These are phyloP conservation scores for Zasmidium citrigriseum DNA, from an alignment of 2,329 filamentous ascomycete species.

Conservation along the genomic window DNA sequence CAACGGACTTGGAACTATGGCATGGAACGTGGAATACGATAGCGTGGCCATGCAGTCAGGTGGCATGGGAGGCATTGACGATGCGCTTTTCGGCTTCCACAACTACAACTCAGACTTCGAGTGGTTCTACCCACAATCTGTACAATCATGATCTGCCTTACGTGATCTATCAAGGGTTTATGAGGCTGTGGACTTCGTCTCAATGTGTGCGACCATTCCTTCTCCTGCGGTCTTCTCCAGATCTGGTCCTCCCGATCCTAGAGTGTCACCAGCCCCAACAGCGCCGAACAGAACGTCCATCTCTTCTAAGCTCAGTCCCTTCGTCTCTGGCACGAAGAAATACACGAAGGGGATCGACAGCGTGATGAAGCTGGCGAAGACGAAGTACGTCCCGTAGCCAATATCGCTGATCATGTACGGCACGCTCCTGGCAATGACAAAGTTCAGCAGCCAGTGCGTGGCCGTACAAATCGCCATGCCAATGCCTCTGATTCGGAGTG, in stretches of 20 bases:
- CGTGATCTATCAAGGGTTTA: no score
- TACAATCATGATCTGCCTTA: neutral
- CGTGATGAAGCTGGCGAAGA: constrained; percentile 43
- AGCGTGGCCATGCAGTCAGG: neutral
- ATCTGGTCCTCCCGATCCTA: neutral
- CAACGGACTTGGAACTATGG: neutral
- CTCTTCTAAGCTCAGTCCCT: constrained; percentile 25
- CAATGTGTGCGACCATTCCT: neutral
- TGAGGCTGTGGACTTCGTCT: no score
- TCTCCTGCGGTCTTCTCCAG: neutral
- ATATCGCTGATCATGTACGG: constrained; percentile 46
- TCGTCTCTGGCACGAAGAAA: constrained; percentile 47
- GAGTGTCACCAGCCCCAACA: neutral
- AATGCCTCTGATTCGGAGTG: constrained; percentile 37
- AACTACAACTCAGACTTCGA: neutral
- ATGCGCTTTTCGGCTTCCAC: neutral
- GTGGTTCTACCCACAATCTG: neutral
- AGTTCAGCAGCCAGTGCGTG: constrained; percentile 48
- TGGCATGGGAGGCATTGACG: neutral
- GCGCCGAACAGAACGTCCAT: constrained; percentile 7
- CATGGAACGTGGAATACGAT: neutral
- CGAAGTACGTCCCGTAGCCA: constrained; percentile 44
- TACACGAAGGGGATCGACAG: constrained; percentile 45
- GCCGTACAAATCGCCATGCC: constrained; percentile 46
- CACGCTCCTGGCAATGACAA: constrained; percentile 35